Evolutionary conservation across 306 rosid species (phyloP).

Genomic region (Alnus glutinosa): DNA sequence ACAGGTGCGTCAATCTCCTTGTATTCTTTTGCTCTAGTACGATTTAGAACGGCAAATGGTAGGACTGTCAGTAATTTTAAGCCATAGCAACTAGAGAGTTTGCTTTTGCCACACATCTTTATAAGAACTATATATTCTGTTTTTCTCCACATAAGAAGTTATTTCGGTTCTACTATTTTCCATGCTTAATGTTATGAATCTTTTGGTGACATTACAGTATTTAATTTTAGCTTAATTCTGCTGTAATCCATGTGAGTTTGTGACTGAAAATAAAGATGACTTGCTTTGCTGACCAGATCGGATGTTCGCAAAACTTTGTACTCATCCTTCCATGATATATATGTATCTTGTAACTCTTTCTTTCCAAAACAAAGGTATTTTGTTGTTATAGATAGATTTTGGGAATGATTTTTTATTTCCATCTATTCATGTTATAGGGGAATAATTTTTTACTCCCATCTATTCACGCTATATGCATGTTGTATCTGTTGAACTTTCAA

Average conservation of each 20-base stretch:
- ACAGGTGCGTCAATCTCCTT: constrained; percentile 51
- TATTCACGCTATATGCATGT: not conserved
- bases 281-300: constrained; percentile 9
- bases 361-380: not conserved
- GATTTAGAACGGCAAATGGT: constrained; percentile 6
- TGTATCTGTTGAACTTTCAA: constrained; percentile 1
- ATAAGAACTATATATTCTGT: not conserved
- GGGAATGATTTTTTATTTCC: not conserved
- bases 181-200: not conserved
- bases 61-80: not conserved
- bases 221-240: not conserved
- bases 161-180: not conserved
- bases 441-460: not conserved
- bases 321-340: constrained; percentile 11
- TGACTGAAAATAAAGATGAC: constrained; percentile 7
- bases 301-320: constrained; percentile 19
- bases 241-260: not conserved
- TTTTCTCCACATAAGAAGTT: constrained; percentile 10
- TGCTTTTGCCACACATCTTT: not conserved
- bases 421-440: not conserved
- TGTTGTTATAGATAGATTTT: not conserved
- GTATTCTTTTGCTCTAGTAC: not conserved
- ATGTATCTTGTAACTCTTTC: not conserved
- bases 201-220: too few species aligned
- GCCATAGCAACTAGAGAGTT: not conserved